These are phyloP conservation scores for Alternaria gansuensis DNA, from an alignment of 2,329 filamentous ascomycete species.

Conservation along the genomic window DNA sequence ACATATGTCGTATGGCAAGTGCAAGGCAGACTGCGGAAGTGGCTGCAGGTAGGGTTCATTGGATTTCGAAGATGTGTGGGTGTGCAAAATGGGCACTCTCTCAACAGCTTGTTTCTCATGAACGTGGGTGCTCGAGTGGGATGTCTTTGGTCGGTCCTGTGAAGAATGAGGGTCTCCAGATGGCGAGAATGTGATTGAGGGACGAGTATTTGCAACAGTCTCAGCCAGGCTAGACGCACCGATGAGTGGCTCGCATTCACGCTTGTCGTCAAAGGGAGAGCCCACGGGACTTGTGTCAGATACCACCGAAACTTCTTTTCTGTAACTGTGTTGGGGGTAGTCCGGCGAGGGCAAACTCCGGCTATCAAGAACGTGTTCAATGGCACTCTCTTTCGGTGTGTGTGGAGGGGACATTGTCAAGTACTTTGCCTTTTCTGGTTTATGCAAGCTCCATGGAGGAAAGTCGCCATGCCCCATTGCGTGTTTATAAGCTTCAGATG, in stretches of 20 bases:
- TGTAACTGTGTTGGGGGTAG: background rate
- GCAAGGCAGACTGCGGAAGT: background rate
- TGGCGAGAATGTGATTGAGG: background rate
- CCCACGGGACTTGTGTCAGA: background rate
- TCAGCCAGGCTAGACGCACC: rapidly evolving
- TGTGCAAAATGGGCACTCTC: background rate
- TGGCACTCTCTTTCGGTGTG: background rate
- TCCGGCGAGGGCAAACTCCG: background rate
- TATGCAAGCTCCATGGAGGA: background rate
- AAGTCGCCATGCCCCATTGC: too few relatives aligned
- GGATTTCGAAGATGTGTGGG: background rate
- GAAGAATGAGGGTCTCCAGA: background rate
- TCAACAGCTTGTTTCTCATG: background rate
- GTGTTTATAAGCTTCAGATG: too few relatives aligned
- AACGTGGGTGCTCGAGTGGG: background rate
- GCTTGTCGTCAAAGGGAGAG: background rate
- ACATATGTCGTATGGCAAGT: background rate
- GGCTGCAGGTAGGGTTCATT: too few relatives aligned
- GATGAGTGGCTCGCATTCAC: background rate
- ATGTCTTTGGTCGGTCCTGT: background rate
- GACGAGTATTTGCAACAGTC: background rate
- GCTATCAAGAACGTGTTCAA: background rate
- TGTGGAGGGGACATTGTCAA: background rate
- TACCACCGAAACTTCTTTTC: background rate
- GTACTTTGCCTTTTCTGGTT: background rate